phyloP scores from a whole-genome alignment of 2,329 filamentous ascomycete genomes.

The Rhytidhysteron rufulum region DNA sequence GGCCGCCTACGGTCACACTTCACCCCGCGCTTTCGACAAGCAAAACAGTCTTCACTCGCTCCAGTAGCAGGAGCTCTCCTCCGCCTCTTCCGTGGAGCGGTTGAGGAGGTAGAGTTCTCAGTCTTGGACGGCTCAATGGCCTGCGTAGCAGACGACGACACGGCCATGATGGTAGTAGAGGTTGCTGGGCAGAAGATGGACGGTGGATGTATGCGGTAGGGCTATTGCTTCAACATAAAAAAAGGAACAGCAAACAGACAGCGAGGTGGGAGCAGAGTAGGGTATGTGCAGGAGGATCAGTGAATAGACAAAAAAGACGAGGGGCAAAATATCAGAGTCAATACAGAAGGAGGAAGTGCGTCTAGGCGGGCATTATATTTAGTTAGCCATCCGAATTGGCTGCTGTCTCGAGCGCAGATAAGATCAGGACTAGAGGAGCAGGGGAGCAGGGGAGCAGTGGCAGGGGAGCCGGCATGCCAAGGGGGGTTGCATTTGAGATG shows the following conservation, averaged over 20 bases:
- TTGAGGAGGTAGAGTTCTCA: conserved; percentile 24
- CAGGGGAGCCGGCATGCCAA: conserved; percentile 25
- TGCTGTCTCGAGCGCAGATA: conserved; percentile 32
- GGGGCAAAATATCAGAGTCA: conserved; percentile 27
- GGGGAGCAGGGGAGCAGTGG: too few relatives aligned
- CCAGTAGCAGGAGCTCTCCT: conserved; percentile 85
- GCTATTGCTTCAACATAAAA: conserved; percentile 21
- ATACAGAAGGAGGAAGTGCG: conserved; percentile 34
- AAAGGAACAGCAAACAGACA: conserved; percentile 30
- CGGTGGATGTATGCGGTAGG: too few relatives aligned
- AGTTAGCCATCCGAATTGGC: conserved; percentile 30
- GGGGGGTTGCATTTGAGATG: conserved; percentile 21
- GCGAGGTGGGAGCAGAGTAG: conserved; percentile 17
- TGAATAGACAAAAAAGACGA: conserved; percentile 27
- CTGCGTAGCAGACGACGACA: conserved; percentile 30
- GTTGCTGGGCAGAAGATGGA: conserved; percentile 2
- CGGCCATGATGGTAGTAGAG: conserved; percentile 24
- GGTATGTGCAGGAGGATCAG: conserved; percentile 21
- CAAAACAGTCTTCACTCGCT: conserved; percentile 91
- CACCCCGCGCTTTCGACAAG: conserved; percentile 76
- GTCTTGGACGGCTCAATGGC: conserved; percentile 29
- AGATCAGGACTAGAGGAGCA: conserved; percentile 26
- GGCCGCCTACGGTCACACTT: conserved; percentile 89
- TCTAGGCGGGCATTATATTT: conserved; percentile 40
- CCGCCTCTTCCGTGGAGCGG: conserved; percentile 61